Conservation (phyloP, 768 basidiomycete genomes). For the Russula dissimulans region DNA sequence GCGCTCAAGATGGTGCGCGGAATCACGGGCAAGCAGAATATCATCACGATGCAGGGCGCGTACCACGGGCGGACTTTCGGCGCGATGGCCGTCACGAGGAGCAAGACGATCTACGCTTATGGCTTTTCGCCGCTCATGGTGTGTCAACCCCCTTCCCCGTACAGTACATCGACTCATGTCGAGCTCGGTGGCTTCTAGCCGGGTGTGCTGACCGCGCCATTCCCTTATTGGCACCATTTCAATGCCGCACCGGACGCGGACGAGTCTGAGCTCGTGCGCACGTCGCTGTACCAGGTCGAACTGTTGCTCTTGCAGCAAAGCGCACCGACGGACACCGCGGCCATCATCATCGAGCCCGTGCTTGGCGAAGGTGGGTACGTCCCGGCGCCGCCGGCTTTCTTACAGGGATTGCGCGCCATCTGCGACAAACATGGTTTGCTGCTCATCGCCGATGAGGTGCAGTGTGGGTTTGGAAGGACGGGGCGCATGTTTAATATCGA, state of each 20-base stretch:
- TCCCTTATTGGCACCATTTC: constrained; percentile 90
- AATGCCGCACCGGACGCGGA: constrained; percentile 48
- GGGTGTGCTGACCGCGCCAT: constrained; percentile 71
- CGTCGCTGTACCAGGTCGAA: constrained; percentile 73
- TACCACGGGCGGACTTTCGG: constrained; percentile 94
- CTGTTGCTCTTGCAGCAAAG: constrained; percentile 74
- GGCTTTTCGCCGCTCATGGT: constrained; percentile 59
- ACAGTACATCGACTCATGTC: background rate
- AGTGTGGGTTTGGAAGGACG: constrained; percentile 84
- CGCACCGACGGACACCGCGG: constrained; percentile 72
- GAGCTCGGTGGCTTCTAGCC: constrained; percentile 38
- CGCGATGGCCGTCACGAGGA: constrained; percentile 87
- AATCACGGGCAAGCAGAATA: constrained; percentile 74
- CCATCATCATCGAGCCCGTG: constrained; percentile 89
- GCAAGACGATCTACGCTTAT: constrained; percentile 85
- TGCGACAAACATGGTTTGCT: constrained; percentile 84
- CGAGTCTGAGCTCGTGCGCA: constrained; percentile 45
- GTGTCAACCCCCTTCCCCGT: too few species aligned
- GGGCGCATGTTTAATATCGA: constrained; percentile 78
- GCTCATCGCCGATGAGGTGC: constrained; percentile 80
- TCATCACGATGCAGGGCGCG: constrained; percentile 86
- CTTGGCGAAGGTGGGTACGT: constrained; percentile 96
- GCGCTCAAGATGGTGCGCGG: constrained; percentile 79
- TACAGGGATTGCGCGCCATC: constrained; percentile 70
- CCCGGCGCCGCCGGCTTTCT: constrained; percentile 70